Evolutionary conservation across 164 flowering plant genomes (phyloP).

Genomic region (Tinospora cordifolia): DNA sequence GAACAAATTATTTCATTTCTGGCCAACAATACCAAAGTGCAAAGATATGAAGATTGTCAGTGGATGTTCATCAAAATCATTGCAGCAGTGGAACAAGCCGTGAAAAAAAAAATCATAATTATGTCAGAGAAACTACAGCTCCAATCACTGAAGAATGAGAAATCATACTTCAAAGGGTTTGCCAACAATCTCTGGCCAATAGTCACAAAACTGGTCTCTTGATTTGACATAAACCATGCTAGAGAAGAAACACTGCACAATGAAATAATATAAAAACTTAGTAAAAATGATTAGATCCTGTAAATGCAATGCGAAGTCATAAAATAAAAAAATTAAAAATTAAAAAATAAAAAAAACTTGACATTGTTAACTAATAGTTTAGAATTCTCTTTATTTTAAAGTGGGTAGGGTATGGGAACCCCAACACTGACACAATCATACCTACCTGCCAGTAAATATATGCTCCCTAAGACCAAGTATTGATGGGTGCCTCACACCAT

Average conservation of each 20-base stretch:
- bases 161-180: conserved; percentile 84
- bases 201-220: conserved; percentile 96
- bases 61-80: background rate
- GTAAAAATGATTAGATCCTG: no score
- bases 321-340: background rate
- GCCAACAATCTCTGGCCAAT: conserved; percentile 94
- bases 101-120: background rate
- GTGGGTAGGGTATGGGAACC: background rate
- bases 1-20: no score
- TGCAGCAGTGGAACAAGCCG: background rate
- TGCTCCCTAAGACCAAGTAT: conserved; percentile 95
- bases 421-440: background rate
- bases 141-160: background rate
- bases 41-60: no score
- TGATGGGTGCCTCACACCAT: conserved; percentile 75
- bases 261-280: background rate
- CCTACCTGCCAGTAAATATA: conserved; percentile 89
- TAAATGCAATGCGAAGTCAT: background rate
- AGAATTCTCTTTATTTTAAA: background rate
- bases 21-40: no score
- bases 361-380: background rate
- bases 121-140: background rate
- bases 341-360: background rate
- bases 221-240: conserved; percentile 98
- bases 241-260: conserved; percentile 89